Conservation (phyloP, 169 alveolate genomes). For the Cryptosporidium sp. region DNA sequence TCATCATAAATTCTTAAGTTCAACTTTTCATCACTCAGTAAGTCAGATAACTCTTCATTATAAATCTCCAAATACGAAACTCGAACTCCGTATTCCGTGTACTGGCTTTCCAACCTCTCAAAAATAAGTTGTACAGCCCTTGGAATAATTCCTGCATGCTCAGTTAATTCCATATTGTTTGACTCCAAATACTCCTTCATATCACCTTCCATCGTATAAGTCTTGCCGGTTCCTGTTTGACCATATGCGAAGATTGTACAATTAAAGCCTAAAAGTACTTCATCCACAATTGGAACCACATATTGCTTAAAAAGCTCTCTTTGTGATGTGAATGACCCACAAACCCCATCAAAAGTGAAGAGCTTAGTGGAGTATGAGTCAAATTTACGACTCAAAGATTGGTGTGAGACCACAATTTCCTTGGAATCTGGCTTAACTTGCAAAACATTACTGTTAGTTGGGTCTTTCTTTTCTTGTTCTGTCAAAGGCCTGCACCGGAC, state of each 20-base stretch:
- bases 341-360: constrained; percentile 83
- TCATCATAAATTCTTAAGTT: constrained; percentile 80
- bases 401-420: constrained; percentile 75
- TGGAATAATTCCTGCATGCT: constrained; percentile 85
- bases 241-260: constrained; percentile 91
- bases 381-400: constrained; percentile 48
- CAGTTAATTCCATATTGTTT: constrained; percentile 64
- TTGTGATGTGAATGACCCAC: constrained; percentile 78
- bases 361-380: constrained; percentile 76
- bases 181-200: constrained; percentile 80
- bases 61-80: constrained; percentile 89
- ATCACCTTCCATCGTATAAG: constrained; percentile 83
- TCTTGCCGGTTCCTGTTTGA: constrained; percentile 90
- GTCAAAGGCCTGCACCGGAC: constrained; percentile 89
- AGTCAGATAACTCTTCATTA: constrained; percentile 88
- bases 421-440: constrained; percentile 77
- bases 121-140: constrained; percentile 84
- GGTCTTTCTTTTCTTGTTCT: constrained; percentile 84
- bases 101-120: constrained; percentile 79
- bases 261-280: constrained; percentile 91
- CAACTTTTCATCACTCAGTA: constrained; percentile 81
- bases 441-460: constrained; percentile 78
- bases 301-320: constrained; percentile 81
- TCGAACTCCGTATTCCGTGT: constrained; percentile 85
- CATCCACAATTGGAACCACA: constrained; percentile 87